A percentile compares a stretch with the other conserved stretches of the same genome.
Evolutionary conservation across 2,329 filamentous ascomycete genomes (phyloP).

Genomic region (Fusarium chlamydosporum): DNA sequence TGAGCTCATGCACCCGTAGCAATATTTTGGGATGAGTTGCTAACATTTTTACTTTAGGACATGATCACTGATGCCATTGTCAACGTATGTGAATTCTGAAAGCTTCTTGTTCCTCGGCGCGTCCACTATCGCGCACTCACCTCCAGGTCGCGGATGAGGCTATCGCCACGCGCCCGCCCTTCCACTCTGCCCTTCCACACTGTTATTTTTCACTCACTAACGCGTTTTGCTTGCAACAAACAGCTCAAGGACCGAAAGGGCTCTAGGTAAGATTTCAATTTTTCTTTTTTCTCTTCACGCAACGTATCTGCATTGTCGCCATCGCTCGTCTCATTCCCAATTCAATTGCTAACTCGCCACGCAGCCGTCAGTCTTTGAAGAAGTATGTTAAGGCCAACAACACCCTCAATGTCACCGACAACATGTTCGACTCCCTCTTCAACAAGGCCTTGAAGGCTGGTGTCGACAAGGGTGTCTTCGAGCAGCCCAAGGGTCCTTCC

Average conservation of each 20-base stretch:
- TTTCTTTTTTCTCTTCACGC: conserved; percentile 17
- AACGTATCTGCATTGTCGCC: conserved; percentile 25
- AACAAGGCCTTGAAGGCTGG: conserved; percentile 87
- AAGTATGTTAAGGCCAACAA: conserved; percentile 72
- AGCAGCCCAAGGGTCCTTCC: conserved; percentile 91
- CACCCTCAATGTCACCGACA: conserved; percentile 62
- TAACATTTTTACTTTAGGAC: conserved; percentile 59
- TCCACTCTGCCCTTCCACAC: conserved; percentile 29
- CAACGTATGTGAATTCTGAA: conserved; percentile 63
- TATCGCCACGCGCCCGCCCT: conserved; percentile 38
- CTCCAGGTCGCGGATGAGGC: conserved; percentile 45
- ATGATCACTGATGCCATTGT: conserved; percentile 75
- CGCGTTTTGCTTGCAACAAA: conserved; percentile 51
- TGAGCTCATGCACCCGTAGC: conserved; percentile 55
- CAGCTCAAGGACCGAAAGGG: conserved; percentile 75
- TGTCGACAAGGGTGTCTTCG: conserved; percentile 88
- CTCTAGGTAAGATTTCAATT: conserved; percentile 57
- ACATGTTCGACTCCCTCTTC: conserved; percentile 80
- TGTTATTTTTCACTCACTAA: conserved; percentile 59
- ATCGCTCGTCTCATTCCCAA: neutral
- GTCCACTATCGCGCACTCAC: conserved; percentile 51
- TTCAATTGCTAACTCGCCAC: conserved; percentile 31
- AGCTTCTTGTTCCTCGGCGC: conserved; percentile 55
- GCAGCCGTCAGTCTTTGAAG: conserved; percentile 72
- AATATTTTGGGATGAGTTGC: conserved; percentile 7